A percentile compares a stretch with the other conserved stretches of the same genome.
Evolutionary conservation across 2,329 filamentous ascomycete genomes (phyloP).

Genomic region (Penicillium sp.): DNA sequence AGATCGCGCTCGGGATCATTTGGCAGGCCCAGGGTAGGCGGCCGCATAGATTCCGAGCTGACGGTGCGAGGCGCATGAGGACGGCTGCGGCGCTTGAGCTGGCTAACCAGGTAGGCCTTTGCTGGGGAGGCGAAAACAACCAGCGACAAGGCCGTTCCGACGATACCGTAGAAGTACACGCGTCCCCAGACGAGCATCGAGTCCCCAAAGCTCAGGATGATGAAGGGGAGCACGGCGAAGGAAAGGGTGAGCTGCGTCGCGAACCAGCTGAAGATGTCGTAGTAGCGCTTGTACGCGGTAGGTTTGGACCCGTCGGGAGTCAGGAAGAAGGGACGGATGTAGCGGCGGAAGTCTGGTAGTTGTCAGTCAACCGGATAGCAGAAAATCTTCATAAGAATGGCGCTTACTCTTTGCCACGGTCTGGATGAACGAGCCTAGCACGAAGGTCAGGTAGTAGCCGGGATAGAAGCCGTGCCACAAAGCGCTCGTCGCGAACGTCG

Average conservation of each 20-base stretch:
- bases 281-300: constrained; percentile 73
- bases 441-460: constrained; percentile 88
- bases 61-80: constrained; percentile 44
- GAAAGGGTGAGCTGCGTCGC: constrained; percentile 78
- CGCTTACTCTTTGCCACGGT: constrained; percentile 87
- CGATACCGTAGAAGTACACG: constrained; percentile 82
- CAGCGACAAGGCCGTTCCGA: constrained; percentile 64
- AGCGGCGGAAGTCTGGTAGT: constrained; percentile 73
- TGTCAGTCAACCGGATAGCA: constrained; percentile 19
- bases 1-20: constrained; percentile 72
- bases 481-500: constrained; percentile 89
- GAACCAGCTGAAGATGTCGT: constrained; percentile 74
- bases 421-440: constrained; percentile 86
- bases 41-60: constrained; percentile 59
- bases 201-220: constrained; percentile 69
- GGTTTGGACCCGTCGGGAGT: constrained; percentile 69
- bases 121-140: constrained; percentile 77
- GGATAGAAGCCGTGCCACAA: constrained; percentile 99
- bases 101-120: constrained; percentile 58
- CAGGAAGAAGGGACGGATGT: constrained; percentile 89
- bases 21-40: constrained; percentile 73
- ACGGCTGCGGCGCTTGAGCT: constrained; percentile 57
- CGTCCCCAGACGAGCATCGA: constrained; percentile 75
- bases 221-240: constrained; percentile 80
- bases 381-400: not conserved